Conservation (phyloP, 1,284 basidiomycete genomes). For the Moesziomyces sp. region DNA sequence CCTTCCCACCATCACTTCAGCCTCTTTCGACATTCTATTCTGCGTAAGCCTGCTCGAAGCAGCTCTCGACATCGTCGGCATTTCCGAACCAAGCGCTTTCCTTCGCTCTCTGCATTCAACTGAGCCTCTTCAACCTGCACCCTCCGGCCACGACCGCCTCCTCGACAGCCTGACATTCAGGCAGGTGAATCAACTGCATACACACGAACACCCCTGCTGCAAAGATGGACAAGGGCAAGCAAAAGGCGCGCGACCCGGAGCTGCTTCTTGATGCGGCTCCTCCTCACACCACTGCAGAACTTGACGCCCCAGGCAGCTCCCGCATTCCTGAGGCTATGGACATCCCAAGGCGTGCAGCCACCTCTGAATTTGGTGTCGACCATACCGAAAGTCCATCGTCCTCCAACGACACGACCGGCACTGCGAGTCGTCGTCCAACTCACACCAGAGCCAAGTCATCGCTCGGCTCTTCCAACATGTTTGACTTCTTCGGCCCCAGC, state of each 20-base stretch:
- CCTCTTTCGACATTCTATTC: not conserved
- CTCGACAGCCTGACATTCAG: too few species aligned
- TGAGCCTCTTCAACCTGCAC: not conserved
- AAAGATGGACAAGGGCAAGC: constrained; percentile 29
- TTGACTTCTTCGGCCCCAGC: constrained; percentile 49
- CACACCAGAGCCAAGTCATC: constrained; percentile 39
- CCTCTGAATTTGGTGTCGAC: not conserved
- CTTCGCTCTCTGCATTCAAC: not conserved
- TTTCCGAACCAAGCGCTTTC: not conserved
- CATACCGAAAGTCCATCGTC: constrained; percentile 2
- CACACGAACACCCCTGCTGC: not conserved
- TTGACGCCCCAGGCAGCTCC: constrained; percentile 5
- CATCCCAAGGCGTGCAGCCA: constrained; percentile 5
- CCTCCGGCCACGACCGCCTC: too few species aligned
- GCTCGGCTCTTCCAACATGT: constrained; percentile 32
- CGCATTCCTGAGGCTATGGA: constrained; percentile 7
- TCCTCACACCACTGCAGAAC: not conserved
- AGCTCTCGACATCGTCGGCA: not conserved
- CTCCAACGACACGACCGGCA: not conserved
- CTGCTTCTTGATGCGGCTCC: not conserved
- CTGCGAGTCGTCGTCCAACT: constrained; percentile 14
- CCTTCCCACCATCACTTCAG: not conserved
- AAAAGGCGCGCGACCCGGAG: constrained; percentile 12
- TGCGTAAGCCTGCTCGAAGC: too few species aligned
- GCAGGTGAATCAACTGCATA: constrained; percentile 2